These are phyloP conservation scores for Colletotrichum tanaceti DNA, from an alignment of 2,329 filamentous ascomycete genomes.

Conservation along the genomic window DNA sequence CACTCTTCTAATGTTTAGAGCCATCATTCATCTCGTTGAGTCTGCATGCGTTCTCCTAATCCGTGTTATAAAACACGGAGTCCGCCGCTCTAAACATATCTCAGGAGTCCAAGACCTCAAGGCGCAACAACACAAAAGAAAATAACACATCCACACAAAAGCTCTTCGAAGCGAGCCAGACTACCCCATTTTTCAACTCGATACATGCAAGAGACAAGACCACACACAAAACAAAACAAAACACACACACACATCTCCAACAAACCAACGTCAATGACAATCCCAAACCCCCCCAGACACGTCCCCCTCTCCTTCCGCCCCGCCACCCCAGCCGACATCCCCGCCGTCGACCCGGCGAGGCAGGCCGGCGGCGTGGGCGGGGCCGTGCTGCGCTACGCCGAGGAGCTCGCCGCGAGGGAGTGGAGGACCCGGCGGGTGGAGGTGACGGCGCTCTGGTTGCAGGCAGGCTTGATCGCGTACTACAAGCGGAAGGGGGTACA, in stretches of 20 bases:
- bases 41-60: too few relatives aligned
- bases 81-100: too few relatives aligned
- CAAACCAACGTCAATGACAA: neutral
- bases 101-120: too few relatives aligned
- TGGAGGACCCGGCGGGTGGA: conserved; percentile 53
- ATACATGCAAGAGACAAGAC: too few relatives aligned
- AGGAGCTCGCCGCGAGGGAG: conserved; percentile 50
- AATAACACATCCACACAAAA: too few relatives aligned
- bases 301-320: conserved; percentile 50
- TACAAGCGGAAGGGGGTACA: conserved; percentile 58
- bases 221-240: neutral
- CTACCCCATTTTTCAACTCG: too few relatives aligned
- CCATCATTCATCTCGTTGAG: too few relatives aligned
- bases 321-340: conserved; percentile 49
- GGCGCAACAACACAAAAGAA: too few relatives aligned
- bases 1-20: accelerated
- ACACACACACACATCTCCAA: too few relatives aligned
- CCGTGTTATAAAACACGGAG: too few relatives aligned
- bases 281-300: conserved; percentile 1
- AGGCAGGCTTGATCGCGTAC: conserved; percentile 59
- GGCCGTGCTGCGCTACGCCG: conserved; percentile 55
- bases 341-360: conserved; percentile 55
- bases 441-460: conserved; percentile 58
- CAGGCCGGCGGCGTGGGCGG: conserved; percentile 59
- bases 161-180: too few relatives aligned